Base-by-base conservation (phyloP, 83 land plant species). In the Picea abies region DNA sequence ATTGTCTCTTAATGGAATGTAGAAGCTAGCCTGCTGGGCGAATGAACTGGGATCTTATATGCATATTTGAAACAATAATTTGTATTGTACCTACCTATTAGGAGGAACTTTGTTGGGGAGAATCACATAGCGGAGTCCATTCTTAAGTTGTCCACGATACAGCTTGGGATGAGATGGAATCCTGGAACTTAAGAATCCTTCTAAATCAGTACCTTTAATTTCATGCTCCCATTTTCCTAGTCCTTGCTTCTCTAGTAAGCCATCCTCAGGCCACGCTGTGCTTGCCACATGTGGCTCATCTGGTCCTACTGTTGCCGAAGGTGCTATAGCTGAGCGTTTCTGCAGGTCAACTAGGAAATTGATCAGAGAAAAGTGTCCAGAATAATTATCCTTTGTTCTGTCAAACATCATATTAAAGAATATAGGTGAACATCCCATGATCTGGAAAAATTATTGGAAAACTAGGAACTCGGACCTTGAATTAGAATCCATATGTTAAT, bases 91-190 rank as follows among this genome's bases (percentile, higher is more conserved):
- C 67, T 88, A 97, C 99, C 99, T 93, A 82, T 94, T 93, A 22
- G 96, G 92, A 67, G 99, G 99, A 73, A 96, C 98, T 86, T 94
- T 98, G 84, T 98, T 98, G 0, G 96, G 99, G 39, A 96, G 86
- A 83, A 98, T 98, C 17, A 96, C 86, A 84, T 93, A 98, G 4
- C 93, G 93, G 9, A 98, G 90, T 12, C 99, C 99, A 88, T 98
- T 98, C 60, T 86, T 85, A 81, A 98, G 80, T 64, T 93, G 94
- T 58, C 99, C 99, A 10, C 94, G 86, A 58, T 93, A 89, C 68
- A 98, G 84, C 84, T 98, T 96, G 29, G 99, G 99, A 85, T 98
- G 97, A 47, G 96, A 90, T n/a, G 94, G 97, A 80, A 98, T 93
- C 77, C 80, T 89, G 67, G 90, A 84, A 29, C 23, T 60, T 44